Base-by-base conservation (phyloP, 2,329 filamentous ascomycete species). In the Colletotrichum aenigma region DNA sequence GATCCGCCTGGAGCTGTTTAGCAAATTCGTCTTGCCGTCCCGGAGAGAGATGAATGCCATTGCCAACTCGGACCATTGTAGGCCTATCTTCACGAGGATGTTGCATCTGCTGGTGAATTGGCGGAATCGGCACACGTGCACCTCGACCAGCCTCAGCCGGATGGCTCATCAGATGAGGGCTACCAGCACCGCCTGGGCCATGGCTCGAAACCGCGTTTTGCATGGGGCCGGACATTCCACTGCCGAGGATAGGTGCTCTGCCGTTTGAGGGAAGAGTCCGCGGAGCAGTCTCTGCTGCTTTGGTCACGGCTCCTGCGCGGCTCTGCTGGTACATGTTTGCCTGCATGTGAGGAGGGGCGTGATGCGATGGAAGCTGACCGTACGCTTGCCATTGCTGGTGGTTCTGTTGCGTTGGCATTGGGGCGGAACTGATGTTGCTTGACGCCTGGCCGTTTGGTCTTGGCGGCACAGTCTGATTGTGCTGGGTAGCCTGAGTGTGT, bases 231-330 rank as follows among this genome's bases (percentile, higher is more conserved):
- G 38, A 38, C 30, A 64, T 67, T 30, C 67, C 67, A 58, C 48
- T 75, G 16, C 70, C 64, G 18, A 68, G 58, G 15, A 58, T 21
- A 8, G 56, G 73, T 10, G 70, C 26, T 16, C 62, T 32, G 13
- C 60, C 70, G 21, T 75, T 71, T 4, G 73, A 73, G 7, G 70
- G 70, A 62, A 75, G 70, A 43, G 64, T 52, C 13, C 56, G 56
- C 7, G 64, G 43, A n/a, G 55, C 21, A 8, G 26, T 34, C 8
- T 67, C 38, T 32, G 38, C 64, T 10, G 64, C 7, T 30, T 62
- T 67, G 32, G 34, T 73, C 28, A 43, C 30, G 21, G n/a, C n/a
- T 48, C 43, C 43, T 8, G 61, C 21, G 6, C 72, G 36, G 12
- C 7, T 43, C 12, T 55, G 62, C 16, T 72, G 48, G 12, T 75